Percentiles rank a stretch among this genome's conserved stretches.
These are phyloP conservation scores for Kingdonia uniflora DNA, from an alignment of 164 flowering plant species.

Conservation along the genomic window DNA sequence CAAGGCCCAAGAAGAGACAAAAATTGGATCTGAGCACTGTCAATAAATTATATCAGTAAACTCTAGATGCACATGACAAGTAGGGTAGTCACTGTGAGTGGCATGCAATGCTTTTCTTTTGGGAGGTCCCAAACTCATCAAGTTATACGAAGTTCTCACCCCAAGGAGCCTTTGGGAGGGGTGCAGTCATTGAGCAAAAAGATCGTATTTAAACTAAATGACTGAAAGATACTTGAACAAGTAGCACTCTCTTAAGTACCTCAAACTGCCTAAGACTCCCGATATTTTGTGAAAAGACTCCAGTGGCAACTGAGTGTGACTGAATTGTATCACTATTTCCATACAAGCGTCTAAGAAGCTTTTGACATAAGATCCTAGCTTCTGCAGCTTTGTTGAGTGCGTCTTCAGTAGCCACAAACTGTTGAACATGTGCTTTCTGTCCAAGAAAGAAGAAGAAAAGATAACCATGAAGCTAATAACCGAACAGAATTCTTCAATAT, in stretches of 20 bases:
- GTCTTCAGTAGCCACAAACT: conserved; percentile 98
- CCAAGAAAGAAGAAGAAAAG: conserved; percentile 9
- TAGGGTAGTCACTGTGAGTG: too few relatives aligned
- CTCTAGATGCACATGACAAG: too few relatives aligned
- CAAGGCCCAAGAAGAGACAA: too few relatives aligned
- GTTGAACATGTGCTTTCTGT: conserved; percentile 98
- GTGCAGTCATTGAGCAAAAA: too few relatives aligned
- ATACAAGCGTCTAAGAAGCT: conserved; percentile 61
- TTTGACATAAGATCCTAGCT: conserved; percentile 62
- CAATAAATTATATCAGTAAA: too few relatives aligned
- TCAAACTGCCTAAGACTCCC: conserved; percentile 85
- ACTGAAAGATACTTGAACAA: too few relatives aligned
- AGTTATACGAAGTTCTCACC: too few relatives aligned
- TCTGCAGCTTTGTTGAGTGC: conserved; percentile 94
- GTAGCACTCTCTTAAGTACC: conserved; percentile 24
- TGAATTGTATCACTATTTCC: conserved; percentile 48
- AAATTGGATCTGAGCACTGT: too few relatives aligned
- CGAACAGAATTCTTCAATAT: neutral
- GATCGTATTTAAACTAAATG: too few relatives aligned
- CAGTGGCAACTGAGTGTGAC: conserved; percentile 36
- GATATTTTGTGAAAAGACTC: conserved; percentile 54
- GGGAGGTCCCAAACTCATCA: too few relatives aligned
- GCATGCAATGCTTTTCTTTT: too few relatives aligned
- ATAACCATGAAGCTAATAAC: conserved; percentile 2
- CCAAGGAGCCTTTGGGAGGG: too few relatives aligned